Conservation (phyloP, 2,329 filamentous ascomycete genomes). For the Lachnellula subtilissima region DNA sequence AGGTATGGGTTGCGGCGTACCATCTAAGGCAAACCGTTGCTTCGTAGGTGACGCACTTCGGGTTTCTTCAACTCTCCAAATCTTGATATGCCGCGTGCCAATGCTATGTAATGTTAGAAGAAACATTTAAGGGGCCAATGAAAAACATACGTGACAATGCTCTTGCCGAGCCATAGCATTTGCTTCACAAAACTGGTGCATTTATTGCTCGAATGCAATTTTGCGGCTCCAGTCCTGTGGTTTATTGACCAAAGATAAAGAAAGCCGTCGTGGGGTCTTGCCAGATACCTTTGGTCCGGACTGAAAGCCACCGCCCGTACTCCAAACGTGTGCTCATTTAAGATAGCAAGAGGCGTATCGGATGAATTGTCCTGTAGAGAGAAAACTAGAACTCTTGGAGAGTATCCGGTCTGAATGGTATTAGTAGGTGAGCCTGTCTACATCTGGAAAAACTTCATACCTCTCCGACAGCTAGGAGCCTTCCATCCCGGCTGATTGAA, state of each 20-base stretch:
- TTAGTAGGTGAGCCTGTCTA: constrained; percentile 29
- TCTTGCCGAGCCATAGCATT: constrained; percentile 87
- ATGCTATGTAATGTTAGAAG: constrained; percentile 39
- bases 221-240: constrained; percentile 72
- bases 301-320: constrained; percentile 89
- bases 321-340: constrained; percentile 86
- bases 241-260: constrained; percentile 88
- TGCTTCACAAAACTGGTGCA: constrained; percentile 82
- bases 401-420: constrained; percentile 70
- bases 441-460: constrained; percentile 31
- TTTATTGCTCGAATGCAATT: constrained; percentile 79
- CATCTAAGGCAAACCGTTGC: constrained; percentile 48
- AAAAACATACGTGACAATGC: constrained; percentile 62
- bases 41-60: constrained; percentile 58
- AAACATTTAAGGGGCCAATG: neutral
- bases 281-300: constrained; percentile 76
- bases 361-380: constrained; percentile 74
- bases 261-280: constrained; percentile 86
- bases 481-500: constrained; percentile 80
- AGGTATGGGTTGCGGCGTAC: constrained; percentile 32
- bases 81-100: constrained; percentile 86
- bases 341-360: constrained; percentile 75
- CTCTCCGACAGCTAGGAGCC: constrained; percentile 86
- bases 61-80: constrained; percentile 79
- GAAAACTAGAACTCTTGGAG: constrained; percentile 86